Percentiles rank a stretch among this genome's conserved stretches.
phyloP scores from a whole-genome alignment of 148 eudicot genomes.

The Amaranthus cruentus region DNA sequence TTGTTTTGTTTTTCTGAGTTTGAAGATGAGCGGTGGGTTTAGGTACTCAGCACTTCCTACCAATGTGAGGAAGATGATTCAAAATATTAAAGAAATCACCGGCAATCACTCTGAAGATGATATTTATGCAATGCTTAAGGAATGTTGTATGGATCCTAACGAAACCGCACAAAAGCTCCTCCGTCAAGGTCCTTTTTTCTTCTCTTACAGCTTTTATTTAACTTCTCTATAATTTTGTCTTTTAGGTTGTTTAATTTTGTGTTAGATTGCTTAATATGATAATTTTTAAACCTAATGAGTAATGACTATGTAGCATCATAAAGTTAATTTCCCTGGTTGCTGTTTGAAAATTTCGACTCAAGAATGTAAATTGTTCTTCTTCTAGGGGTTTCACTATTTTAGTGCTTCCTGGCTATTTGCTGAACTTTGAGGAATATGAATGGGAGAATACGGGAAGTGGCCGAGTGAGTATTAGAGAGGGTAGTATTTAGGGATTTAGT shows the following conservation, averaged over 20 bases:
- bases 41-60: slow-evolving; percentile 49
- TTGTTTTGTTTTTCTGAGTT: neutral
- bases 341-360: too few relatives aligned
- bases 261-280: neutral
- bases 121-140: slow-evolving; percentile 62
- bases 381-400: too few relatives aligned
- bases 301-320: neutral
- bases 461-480: too few relatives aligned
- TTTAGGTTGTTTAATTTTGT: neutral
- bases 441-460: too few relatives aligned
- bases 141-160: slow-evolving; percentile 76
- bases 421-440: too few relatives aligned
- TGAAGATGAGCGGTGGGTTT: slow-evolving; percentile 47
- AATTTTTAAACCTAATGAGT: neutral
- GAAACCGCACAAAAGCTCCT: slow-evolving; percentile 60
- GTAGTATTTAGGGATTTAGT: too few relatives aligned
- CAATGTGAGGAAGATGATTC: slow-evolving; percentile 44
- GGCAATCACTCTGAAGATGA: slow-evolving; percentile 54
- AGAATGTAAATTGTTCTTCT: too few relatives aligned
- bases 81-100: slow-evolving; percentile 57
- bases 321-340: neutral
- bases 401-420: too few relatives aligned
- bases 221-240: neutral
- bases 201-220: neutral
- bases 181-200: slow-evolving; percentile 22